phyloP scores from a whole-genome alignment of 305 asterid species.

The Fraxinus paxiana region DNA sequence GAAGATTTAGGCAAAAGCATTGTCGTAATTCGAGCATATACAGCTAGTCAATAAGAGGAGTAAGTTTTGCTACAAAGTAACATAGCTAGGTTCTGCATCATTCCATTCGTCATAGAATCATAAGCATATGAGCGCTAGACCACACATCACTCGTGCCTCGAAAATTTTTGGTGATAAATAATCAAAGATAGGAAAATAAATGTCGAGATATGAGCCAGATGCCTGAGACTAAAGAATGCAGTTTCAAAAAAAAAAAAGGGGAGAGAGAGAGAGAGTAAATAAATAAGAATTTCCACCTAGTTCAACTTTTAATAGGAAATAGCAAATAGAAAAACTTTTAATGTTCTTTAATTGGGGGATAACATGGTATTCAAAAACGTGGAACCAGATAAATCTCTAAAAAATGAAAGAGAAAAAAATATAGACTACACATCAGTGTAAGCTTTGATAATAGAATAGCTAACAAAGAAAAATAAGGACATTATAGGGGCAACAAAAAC shows the following conservation, averaged over 20 bases:
- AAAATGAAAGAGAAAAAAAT: background rate
- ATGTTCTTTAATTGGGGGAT: background rate
- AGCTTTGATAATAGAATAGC: background rate
- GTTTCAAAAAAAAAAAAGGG: background rate
- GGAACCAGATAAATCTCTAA: background rate
- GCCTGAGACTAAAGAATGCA: background rate
- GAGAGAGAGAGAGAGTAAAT: background rate
- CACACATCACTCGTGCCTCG: background rate
- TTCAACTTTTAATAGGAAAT: background rate
- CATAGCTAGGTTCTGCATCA: background rate
- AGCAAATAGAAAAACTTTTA: background rate
- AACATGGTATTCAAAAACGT: background rate
- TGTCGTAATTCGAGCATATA: background rate
- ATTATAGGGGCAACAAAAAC: background rate
- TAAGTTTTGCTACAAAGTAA: background rate
- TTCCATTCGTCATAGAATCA: background rate
- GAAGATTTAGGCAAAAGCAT: background rate
- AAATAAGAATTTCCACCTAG: background rate
- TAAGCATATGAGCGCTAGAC: background rate
- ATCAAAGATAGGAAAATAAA: background rate
- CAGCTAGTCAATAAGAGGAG: background rate
- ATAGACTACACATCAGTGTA: background rate
- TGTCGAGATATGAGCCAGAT: background rate
- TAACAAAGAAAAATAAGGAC: slow-evolving; percentile 1
- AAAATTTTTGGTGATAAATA: background rate